These are phyloP conservation scores for Falciphora oryzae DNA, from an alignment of 2,329 filamentous ascomycete genomes.

Conservation along the genomic window DNA sequence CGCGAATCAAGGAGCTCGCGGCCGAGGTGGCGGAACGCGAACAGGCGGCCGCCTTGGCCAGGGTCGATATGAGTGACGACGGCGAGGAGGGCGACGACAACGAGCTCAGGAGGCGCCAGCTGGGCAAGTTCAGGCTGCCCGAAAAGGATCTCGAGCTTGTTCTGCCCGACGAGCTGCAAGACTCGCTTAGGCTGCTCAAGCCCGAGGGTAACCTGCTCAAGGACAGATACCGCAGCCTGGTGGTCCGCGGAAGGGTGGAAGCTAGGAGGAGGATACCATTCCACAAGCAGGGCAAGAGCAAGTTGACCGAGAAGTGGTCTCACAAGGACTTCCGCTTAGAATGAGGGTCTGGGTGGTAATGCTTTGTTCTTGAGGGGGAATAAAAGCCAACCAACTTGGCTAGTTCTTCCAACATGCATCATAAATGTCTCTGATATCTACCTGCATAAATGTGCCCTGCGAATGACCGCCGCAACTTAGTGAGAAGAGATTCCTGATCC, in stretches of 20 bases:
- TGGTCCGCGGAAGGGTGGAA: conserved; percentile 87
- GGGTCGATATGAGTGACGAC: conserved; percentile 40
- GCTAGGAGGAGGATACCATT: conserved; percentile 71
- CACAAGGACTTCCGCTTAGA: conserved; percentile 83
- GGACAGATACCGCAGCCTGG: conserved; percentile 83
- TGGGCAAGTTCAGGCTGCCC: conserved; percentile 69
- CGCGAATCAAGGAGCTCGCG: conserved; percentile 65
- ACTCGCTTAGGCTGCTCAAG: conserved; percentile 75
- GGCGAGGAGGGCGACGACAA: conserved; percentile 57
- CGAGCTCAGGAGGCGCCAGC: conserved; percentile 62
- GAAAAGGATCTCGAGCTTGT: conserved; percentile 77
- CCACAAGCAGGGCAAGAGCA: conserved; percentile 74
- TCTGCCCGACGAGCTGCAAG: conserved; percentile 74
- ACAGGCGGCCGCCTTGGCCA: conserved; percentile 36
- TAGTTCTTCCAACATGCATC: not conserved
- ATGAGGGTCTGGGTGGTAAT: not conserved
- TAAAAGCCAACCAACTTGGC: not conserved
- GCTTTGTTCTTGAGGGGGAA: not conserved
- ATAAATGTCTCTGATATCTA: not conserved
- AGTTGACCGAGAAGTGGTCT: conserved; percentile 90
- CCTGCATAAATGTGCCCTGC: not conserved
- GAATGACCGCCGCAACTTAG: not conserved
- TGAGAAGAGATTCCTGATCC: not conserved
- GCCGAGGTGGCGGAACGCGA: conserved; percentile 57
- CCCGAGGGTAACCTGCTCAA: conserved; percentile 94